These are phyloP conservation scores for Juglanconis sp. DNA, from an alignment of 2,329 filamentous ascomycete species.

Conservation along the genomic window DNA sequence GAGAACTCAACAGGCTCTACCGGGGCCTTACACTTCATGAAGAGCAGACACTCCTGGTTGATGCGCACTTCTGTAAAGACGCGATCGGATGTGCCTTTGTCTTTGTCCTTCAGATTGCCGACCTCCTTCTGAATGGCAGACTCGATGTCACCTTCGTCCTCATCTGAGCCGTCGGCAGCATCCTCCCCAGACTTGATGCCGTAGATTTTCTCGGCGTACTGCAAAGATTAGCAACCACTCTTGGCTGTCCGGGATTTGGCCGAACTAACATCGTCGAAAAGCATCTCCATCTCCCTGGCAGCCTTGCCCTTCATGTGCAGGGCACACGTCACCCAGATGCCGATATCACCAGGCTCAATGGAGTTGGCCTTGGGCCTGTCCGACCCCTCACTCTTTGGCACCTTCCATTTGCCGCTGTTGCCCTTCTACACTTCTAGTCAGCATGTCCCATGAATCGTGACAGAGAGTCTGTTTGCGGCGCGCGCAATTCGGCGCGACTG, in stretches of 20 bases:
- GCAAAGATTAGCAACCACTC: constrained; percentile 16
- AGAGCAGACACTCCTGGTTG: constrained; percentile 61
- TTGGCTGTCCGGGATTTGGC: background rate
- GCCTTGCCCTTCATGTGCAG: constrained; percentile 69
- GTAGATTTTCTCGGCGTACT: constrained; percentile 67
- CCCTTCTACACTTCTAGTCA: constrained; percentile 39
- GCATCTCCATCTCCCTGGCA: constrained; percentile 60
- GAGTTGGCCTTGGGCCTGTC: constrained; percentile 37
- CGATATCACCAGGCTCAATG: constrained; percentile 66
- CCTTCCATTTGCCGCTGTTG: constrained; percentile 58
- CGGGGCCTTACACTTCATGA: constrained; percentile 54
- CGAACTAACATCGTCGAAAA: constrained; percentile 62
- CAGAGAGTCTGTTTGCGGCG: background rate
- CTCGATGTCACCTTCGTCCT: constrained; percentile 64
- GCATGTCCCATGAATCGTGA: background rate
- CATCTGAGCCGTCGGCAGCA: constrained; percentile 37
- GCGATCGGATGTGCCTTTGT: constrained; percentile 39
- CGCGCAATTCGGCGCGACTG: background rate
- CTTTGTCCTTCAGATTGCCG: constrained; percentile 51
- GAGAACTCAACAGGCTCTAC: constrained; percentile 55
- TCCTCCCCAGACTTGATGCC: constrained; percentile 39
- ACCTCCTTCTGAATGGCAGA: constrained; percentile 70
- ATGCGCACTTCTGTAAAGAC: constrained; percentile 52
- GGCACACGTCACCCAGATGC: constrained; percentile 76
- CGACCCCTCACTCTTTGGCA: constrained; percentile 52